Base-by-base conservation (phyloP, 768 basidiomycete species). In the Boletus fagicola region DNA sequence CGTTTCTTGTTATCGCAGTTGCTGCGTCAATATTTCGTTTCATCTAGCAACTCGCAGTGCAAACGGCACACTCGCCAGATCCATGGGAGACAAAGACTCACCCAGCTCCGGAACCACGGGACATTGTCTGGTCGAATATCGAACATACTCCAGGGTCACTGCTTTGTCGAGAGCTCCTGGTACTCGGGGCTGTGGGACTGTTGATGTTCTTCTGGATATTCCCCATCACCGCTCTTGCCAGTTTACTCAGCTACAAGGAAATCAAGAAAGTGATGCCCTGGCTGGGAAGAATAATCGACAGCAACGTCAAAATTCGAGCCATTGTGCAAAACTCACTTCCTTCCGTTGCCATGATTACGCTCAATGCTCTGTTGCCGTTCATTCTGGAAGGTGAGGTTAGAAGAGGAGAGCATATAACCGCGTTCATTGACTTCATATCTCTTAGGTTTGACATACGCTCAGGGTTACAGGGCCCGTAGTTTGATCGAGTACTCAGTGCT, bases 311-410 rank as follows among this genome's bases (percentile, higher is more conserved):
- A 59, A 74, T 97, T 22, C 82, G 87, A 24, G 94, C 92, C 0
- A 82, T 99, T 40, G 92, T 98, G 22, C 94, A 98, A 74, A 98
- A 95, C 62, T 94, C 95, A 1, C 75, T 99, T 50, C 96, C 97
- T 2, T 90, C 90, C 26, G 80, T 95, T 51, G 96, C 89, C 2
- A 84, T 98, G 78, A 94, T 95, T 62, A 82, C 83, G 0, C 80
- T 98, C 67, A 99, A 98, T 72, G 94, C 91, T 0, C 59, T 90
- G 30, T 68, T 98, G 12, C 97, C 97, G 0, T 94, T 94, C 72
- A 73, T 95, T 15, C 76, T 99, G 20, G 94, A 97, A 76, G 90
- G 93, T 90, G 54, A 35, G 76, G 56, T 20, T 6, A 35, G 16
- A 44, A 47, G 2, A 24, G 18, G 4, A 20, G 36, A 5, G 13